phyloP scores from a whole-genome alignment of 495 filamentous ascomycete genomes.

The Durotheca rogersii region DNA sequence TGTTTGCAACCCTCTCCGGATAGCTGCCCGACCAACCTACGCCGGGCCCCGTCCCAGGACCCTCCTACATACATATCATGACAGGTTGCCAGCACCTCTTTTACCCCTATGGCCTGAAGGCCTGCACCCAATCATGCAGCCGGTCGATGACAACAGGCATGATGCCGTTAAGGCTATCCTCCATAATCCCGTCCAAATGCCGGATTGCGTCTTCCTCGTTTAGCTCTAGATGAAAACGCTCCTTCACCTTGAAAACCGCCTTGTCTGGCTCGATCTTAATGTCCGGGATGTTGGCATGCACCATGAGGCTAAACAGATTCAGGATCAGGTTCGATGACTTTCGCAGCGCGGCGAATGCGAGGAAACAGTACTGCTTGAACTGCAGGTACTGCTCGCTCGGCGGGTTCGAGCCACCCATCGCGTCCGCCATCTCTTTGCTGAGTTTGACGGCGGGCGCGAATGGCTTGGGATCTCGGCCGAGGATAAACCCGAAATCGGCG shows the following conservation, averaged over 20 bases:
- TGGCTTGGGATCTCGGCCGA: constrained; percentile 95
- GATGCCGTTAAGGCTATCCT: constrained; percentile 82
- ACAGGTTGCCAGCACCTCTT: constrained; percentile 1
- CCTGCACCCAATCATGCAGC: constrained; percentile 90
- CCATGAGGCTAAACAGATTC: constrained; percentile 95
- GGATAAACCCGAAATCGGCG: constrained; percentile 96
- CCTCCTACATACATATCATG: neutral
- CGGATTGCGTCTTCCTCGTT: constrained; percentile 91
- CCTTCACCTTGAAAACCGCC: constrained; percentile 90
- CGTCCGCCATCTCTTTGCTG: constrained; percentile 96
- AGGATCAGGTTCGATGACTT: constrained; percentile 90
- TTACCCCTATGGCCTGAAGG: constrained; percentile 65
- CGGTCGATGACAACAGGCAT: constrained; percentile 93
- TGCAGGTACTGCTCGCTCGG: constrained; percentile 72
- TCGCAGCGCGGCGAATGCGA: constrained; percentile 86
- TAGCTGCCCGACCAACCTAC: neutral
- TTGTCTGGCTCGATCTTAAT: constrained; percentile 90
- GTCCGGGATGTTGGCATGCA: constrained; percentile 94
- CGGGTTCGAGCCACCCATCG: constrained; percentile 79
- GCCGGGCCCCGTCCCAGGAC: neutral
- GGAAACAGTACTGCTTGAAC: constrained; percentile 95
- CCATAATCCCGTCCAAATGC: constrained; percentile 82
- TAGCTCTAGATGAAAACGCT: constrained; percentile 89
- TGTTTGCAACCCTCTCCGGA: neutral
- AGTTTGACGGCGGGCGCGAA: constrained; percentile 97